Percentiles rank a stretch among this genome's conserved stretches.
Conservation (phyloP, 441 rosid genomes). For the Syzygium malaccense region DNA sequence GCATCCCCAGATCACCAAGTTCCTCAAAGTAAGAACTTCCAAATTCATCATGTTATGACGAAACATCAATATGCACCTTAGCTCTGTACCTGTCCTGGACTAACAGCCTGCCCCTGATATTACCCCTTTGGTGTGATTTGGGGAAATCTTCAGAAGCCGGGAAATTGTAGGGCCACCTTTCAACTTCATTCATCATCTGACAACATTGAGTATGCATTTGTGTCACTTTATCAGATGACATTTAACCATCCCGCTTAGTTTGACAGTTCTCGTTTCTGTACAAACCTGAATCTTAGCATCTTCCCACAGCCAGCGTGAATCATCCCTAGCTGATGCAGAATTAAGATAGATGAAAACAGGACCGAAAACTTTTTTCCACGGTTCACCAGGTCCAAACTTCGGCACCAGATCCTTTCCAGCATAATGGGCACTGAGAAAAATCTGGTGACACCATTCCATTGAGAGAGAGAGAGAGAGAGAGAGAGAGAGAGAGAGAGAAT, state of each 20-base stretch:
- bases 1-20: background rate
- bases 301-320: slow-evolving; percentile 51
- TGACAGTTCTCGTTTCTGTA: background rate
- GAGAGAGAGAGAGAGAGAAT: background rate
- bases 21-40: background rate
- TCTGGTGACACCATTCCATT: slow-evolving; percentile 18
- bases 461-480: background rate
- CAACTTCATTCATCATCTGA: slow-evolving; percentile 11
- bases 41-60: background rate
- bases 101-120: slow-evolving; percentile 6
- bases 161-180: slow-evolving; percentile 10
- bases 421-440: slow-evolving; percentile 59
- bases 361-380: slow-evolving; percentile 76
- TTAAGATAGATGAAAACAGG: slow-evolving; percentile 67
- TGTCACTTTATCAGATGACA: background rate
- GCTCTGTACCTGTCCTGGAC: slow-evolving; percentile 4
- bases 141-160: slow-evolving; percentile 16
- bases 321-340: slow-evolving; percentile 34
- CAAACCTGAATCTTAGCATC: slow-evolving; percentile 68
- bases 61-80: background rate
- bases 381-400: slow-evolving; percentile 37
- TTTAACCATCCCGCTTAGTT: background rate
- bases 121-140: slow-evolving; percentile 13
- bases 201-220: background rate
- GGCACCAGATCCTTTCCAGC: slow-evolving; percentile 56